phyloP scores from a whole-genome alignment of 306 rosid genomes.

The Pyrus betulifolia region DNA sequence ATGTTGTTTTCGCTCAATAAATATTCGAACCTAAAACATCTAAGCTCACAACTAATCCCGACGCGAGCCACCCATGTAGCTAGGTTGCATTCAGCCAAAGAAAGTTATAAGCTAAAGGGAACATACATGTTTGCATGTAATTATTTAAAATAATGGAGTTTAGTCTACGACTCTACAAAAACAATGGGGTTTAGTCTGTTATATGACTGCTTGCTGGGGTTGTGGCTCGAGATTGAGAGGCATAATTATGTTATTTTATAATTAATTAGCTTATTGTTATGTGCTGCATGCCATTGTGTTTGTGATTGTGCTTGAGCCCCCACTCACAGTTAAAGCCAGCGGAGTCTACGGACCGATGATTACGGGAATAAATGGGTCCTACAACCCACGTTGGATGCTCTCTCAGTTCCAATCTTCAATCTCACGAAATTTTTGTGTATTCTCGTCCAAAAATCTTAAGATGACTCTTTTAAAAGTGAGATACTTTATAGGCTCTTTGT shows the following conservation, averaged over 20 bases:
- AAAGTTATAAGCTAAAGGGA: background rate
- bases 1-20: background rate
- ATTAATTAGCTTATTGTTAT: background rate
- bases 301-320: background rate
- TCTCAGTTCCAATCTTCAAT: background rate
- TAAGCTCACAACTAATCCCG: background rate
- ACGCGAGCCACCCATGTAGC: background rate
- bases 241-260: background rate
- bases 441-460: too few relatives aligned
- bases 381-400: conserved; percentile 32
- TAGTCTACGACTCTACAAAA: background rate
- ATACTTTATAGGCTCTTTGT: accelerated
- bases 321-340: conserved; percentile 26
- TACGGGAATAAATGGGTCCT: conserved; percentile 45
- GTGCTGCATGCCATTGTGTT: background rate
- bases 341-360: conserved; percentile 45
- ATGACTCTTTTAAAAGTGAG: accelerated
- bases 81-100: background rate
- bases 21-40: background rate
- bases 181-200: background rate
- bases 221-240: conserved; percentile 55
- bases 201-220: background rate
- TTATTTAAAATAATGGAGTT: background rate
- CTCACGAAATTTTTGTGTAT: background rate
- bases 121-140: conserved; percentile 15